Base-by-base conservation (phyloP, 1,284 basidiomycete genomes). In the Rhodotorula sp. region DNA sequence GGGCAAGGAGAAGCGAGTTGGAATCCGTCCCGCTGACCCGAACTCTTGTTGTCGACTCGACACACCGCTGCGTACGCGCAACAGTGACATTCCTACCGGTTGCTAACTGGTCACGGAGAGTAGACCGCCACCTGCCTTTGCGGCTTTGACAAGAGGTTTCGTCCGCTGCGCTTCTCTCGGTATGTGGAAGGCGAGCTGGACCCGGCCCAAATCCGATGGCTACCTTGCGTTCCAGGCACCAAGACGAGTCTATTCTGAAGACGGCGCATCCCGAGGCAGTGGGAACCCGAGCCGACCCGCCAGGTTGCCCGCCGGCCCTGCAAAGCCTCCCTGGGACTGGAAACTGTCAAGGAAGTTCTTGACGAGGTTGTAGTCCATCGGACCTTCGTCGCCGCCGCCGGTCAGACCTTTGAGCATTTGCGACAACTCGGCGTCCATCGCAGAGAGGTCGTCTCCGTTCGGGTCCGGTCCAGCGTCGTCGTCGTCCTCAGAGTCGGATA, bases 281-380 rank as follows among this genome's bases (percentile, higher is more conserved):
- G 68, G 58, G 63, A 78, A 77, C 14, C 78, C 88, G 75, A 97
- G 80, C 73, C 93, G 85, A 59, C 93, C 91, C 52, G 89, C 89
- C 67, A 98, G 83, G 79, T 89, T 94, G 65, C 93, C 87, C 12
- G 95, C 94, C 21, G 93, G 95, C 0, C 95, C 95, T 51, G 91
- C 87, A 66, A 90, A 82, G 12, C 93, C 93, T 16, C 81, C 90
- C 79, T 97, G 95, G 71, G 88, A 89, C 80, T 91, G 92, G 84
- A 92, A 96, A 80, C 93, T 96, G 83, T 96, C 91, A 79, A 98
- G 83, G 82, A 98, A 93, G 81, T 96, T 93, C 81, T 91, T 93
- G 84, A 98, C 95, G 78, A 97, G 83, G 76, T 88, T 89, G 81
- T 94, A 95, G 80, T 97, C 91, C 78, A 87, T 84, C 52, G 86